Evolutionary conservation across 2,329 filamentous ascomycete species (phyloP).

Genomic region (Catunica adiposa): DNA sequence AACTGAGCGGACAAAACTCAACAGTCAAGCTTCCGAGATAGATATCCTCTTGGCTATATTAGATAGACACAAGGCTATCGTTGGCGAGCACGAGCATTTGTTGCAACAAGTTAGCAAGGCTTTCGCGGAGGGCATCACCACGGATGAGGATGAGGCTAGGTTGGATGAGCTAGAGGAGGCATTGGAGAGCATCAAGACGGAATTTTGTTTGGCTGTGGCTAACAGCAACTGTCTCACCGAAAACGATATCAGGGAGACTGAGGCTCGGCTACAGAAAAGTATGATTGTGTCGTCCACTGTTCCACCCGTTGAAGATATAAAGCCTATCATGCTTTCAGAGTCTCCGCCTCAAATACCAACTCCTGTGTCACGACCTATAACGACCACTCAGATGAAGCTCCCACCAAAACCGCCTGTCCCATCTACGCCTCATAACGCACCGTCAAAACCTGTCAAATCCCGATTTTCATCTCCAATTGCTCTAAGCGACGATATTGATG

Average conservation of each 20-base stretch:
- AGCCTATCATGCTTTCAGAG: too few relatives aligned
- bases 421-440: too few relatives aligned
- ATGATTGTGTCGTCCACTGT: slow-evolving; percentile 7
- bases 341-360: too few relatives aligned
- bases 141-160: slow-evolving; percentile 32
- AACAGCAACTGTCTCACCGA: slow-evolving; percentile 8
- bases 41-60: slow-evolving; percentile 26
- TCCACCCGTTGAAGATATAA: neutral
- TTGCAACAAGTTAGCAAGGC: slow-evolving; percentile 31
- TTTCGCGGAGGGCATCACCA: slow-evolving; percentile 35
- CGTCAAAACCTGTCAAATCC: neutral
- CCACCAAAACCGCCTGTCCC: neutral
- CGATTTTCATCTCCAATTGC: neutral
- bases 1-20: slow-evolving; percentile 31
- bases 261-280: slow-evolving; percentile 3
- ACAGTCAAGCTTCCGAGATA: slow-evolving; percentile 30
- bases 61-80: slow-evolving; percentile 27
- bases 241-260: slow-evolving; percentile 2
- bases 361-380: neutral
- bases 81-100: slow-evolving; percentile 29
- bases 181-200: slow-evolving; percentile 18
- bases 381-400: neutral
- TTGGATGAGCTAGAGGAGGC: slow-evolving; percentile 32
- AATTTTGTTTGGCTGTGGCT: slow-evolving; percentile 7
- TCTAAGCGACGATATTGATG: slow-evolving; percentile 12